Evolutionary conservation across 768 basidiomycete genomes (phyloP), one percentile per base, ranked within the genome.

Genomic region (Trametes cingulata): DNA sequence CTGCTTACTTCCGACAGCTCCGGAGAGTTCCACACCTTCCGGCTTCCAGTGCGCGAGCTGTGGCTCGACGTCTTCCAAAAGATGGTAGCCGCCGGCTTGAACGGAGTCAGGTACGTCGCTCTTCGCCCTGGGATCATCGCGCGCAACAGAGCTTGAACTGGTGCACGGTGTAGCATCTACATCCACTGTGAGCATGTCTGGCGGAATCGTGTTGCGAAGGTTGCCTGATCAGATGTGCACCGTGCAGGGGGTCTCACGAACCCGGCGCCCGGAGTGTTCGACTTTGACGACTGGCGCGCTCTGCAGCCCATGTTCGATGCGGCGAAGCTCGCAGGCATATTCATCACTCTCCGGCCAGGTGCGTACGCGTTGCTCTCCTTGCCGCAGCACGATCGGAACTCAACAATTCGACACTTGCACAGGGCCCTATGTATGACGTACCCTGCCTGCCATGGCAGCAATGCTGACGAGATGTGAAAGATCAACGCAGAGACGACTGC

Each of bases 1-100:
- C 35, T 19, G 33, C 3, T 15, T 10, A 17, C n/a, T 9, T 6
- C 10, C 19, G 20, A 7, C 58, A 92, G 91, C 66, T 91, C 90
- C 0, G 92, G 92, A 57, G 92, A 93, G 71, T 90, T 92, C 72
- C 92, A 93, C 67, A 84, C 90, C 0, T 93, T 90, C 75, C 83
- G 90, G 24, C 74, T 93, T 4, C 92, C 90, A 9, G 87, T 92
- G 0, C 90, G 88, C 17, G 83, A 83, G 2, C 72, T 93, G 56
- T 94, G 93, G 92, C 79, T 84, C 13, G 92, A 93, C 67, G 84
- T 93, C 52, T 81, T 93, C 39, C 86, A 93, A 66, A 93, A 90
- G 68, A 77, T 84, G 62, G 90, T 90, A 67, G 92, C 90, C 7
- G 85, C 88, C 0, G 92, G 92, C 9, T 75, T 94, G 60, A 94